A percentile compares a stretch with the other conserved stretches of the same genome.
These are phyloP conservation scores for Amyloporia xantha DNA, from an alignment of 768 basidiomycete genomes.

Conservation along the genomic window DNA sequence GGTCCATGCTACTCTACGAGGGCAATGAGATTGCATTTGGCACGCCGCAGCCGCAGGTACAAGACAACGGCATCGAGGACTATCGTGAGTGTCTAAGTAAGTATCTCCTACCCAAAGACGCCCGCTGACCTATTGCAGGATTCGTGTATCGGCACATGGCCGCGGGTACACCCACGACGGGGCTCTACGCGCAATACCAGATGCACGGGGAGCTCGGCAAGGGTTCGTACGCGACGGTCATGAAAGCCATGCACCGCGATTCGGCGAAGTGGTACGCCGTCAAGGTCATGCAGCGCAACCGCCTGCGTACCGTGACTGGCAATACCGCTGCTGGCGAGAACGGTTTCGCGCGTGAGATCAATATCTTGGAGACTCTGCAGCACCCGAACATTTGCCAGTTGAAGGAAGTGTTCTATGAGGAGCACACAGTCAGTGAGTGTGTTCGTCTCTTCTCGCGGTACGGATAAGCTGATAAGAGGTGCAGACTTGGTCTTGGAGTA, in stretches of 20 bases:
- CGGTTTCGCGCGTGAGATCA: conserved; percentile 64
- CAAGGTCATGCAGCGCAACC: conserved; percentile 69
- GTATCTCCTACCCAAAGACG: background rate
- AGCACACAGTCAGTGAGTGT: conserved; percentile 49
- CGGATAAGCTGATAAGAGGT: conserved; percentile 16
- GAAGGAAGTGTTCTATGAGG: conserved; percentile 68
- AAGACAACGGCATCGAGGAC: conserved; percentile 48
- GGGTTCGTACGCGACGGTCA: conserved; percentile 88
- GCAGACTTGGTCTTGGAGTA: conserved; percentile 78
- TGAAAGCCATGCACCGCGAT: conserved; percentile 66
- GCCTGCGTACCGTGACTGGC: conserved; percentile 28
- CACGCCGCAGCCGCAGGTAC: conserved; percentile 38
- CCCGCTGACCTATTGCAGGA: conserved; percentile 32
- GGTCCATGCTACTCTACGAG: conserved; percentile 52
- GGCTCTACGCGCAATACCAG: conserved; percentile 63
- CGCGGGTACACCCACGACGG: conserved; percentile 32
- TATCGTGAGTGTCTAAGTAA: conserved; percentile 68
- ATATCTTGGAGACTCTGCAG: conserved; percentile 66
- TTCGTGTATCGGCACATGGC: conserved; percentile 69
- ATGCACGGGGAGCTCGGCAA: conserved; percentile 70
- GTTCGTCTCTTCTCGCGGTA: conserved; percentile 15
- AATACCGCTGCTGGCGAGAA: conserved; percentile 13
- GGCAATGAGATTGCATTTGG: conserved; percentile 91
- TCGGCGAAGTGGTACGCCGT: conserved; percentile 78
- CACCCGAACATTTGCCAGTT: conserved; percentile 82